These are phyloP conservation scores for Dispira parvispora DNA, from an alignment of 192 early-diverging fungal genomes.

Conservation along the genomic window DNA sequence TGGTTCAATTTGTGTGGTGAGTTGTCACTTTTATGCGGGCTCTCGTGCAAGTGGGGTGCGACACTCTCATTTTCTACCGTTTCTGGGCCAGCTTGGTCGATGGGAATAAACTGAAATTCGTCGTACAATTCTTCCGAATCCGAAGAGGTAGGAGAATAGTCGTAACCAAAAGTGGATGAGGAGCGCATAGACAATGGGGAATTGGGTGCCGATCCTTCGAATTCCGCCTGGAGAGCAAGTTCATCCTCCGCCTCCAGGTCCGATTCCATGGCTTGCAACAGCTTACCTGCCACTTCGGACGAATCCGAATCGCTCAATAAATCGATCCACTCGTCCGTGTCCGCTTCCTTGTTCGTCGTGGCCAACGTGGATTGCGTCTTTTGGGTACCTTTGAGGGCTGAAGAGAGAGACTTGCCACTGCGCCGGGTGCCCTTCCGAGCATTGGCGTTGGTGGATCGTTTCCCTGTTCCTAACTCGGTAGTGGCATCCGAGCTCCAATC, in stretches of 20 bases:
- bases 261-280: background rate
- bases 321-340: too few species aligned
- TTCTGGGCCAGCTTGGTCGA: background rate
- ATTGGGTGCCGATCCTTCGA: background rate
- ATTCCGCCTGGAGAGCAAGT: background rate
- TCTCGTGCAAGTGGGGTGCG: background rate
- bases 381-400: too few species aligned
- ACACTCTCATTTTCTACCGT: background rate
- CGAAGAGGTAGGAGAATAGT: constrained; percentile 8
- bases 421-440: too few species aligned
- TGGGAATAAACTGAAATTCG: constrained; percentile 2
- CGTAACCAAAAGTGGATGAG: constrained; percentile 9
- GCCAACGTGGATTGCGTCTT: too few species aligned
- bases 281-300: too few species aligned
- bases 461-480: too few species aligned
- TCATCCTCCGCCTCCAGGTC: constrained; percentile 8
- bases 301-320: too few species aligned
- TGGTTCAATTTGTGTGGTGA: too few species aligned
- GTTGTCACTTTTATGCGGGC: background rate
- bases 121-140: constrained; percentile 9
- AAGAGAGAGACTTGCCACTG: too few species aligned
- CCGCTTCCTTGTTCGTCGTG: too few species aligned
- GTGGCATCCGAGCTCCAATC: too few species aligned
- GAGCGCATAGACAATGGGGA: background rate
- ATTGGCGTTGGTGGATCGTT: too few species aligned